Base-by-base conservation (phyloP, 768 basidiomycete species). In the Leccinum rimulosum region DNA sequence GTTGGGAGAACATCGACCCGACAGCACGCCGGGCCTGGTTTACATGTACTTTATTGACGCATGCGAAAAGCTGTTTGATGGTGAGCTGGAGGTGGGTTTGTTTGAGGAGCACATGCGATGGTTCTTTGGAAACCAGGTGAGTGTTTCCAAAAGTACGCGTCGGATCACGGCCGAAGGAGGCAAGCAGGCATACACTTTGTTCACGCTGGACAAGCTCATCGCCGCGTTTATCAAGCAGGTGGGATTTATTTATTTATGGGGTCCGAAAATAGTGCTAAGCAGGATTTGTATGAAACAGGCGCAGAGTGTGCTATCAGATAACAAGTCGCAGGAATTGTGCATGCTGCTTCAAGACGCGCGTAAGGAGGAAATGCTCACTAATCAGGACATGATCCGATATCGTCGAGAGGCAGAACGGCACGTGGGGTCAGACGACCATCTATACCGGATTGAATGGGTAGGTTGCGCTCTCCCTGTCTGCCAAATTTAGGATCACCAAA, bases 21-120 rank as follows among this genome's bases (percentile, higher is more conserved):
- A 72, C 33, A 78, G 79, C 43, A 78, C 79, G 28, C 75, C 79
- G 45, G 87, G 88, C 64, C 81, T 89, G 68, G 88, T 93, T 60
- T 98, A 98, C 76, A 79, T 86, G 76, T 94, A 95, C 68, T 82
- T 96, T 54, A 77, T 98, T 35, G 91, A 88, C 58, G 89, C 92
- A 10, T 93, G 92, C 71, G 96, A 98, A 74, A 92, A 91, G 79
- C 73, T 96, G 45, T 98, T 98, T 70, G 94, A 94, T 66, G 88
- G 84, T 61, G 95, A 98, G 69, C 80, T 98, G 60, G 97, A 98
- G 72, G 91, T 89, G 69, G 76, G 82, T n/a, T 85, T 87, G 22
- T 98, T 95, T 67, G 96, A 98, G 73, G 97, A 98, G 71, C 92
- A 93, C 68, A 86, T 98, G 85, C 79, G 97, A 63, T 92, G 93